Percentiles rank a stretch among this genome's conserved stretches.
These are phyloP conservation scores for Blastobotrys elegans DNA, from an alignment of 1,139 yeast genomes.

Conservation along the genomic window DNA sequence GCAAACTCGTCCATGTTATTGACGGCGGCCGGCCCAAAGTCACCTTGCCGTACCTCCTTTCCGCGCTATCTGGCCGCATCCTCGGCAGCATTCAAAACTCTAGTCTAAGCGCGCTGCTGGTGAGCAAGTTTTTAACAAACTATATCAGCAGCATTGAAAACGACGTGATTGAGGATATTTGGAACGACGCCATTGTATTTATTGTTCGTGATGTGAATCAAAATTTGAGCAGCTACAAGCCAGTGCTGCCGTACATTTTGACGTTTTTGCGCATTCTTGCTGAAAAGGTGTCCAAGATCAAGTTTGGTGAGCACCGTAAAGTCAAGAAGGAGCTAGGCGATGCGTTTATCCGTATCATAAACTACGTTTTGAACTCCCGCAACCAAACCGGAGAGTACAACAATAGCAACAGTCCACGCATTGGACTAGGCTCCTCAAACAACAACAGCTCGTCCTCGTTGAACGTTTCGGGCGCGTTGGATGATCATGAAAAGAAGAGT, in stretches of 20 bases:
- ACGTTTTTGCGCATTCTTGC: conserved; percentile 49
- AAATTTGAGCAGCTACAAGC: conserved; percentile 46
- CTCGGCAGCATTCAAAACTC: conserved; percentile 29
- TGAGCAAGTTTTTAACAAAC: conserved; percentile 49
- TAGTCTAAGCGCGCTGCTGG: conserved; percentile 39
- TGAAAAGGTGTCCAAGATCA: conserved; percentile 50
- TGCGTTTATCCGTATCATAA: conserved; percentile 51
- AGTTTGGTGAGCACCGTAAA: conserved; percentile 58
- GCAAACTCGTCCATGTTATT: conserved; percentile 63
- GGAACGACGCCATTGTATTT: conserved; percentile 53
- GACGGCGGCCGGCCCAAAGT: conserved; percentile 81
- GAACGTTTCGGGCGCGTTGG: background rate
- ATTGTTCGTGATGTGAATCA: conserved; percentile 49
- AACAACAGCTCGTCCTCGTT: background rate
- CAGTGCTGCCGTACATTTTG: conserved; percentile 49
- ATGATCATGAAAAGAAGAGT: background rate
- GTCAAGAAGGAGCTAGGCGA: conserved; percentile 65
- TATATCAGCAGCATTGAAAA: conserved; percentile 64
- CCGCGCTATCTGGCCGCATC: conserved; percentile 46
- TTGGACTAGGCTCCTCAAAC: background rate
- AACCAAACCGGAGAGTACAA: conserved; percentile 7
- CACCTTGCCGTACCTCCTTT: conserved; percentile 64
- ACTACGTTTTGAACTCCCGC: conserved; percentile 37
- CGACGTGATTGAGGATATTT: conserved; percentile 74
- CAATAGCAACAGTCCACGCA: background rate